Conservation (phyloP, 768 basidiomycete genomes). For the Trametes maxima region DNA sequence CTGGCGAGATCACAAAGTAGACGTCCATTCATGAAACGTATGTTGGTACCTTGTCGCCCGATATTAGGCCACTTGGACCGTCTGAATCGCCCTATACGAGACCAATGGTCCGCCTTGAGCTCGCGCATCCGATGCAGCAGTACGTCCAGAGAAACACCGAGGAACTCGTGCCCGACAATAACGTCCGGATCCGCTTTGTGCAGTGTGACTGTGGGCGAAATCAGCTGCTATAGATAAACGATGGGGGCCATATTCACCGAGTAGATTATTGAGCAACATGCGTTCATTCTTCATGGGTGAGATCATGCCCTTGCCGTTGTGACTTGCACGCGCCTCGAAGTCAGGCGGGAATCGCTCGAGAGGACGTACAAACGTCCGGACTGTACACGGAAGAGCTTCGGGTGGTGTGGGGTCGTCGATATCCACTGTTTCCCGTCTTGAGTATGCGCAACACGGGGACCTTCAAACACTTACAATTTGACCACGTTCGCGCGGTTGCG, state of each 20-base stretch:
- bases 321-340: conserved; percentile 72
- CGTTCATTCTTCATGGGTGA: conserved; percentile 80
- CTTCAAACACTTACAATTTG: conserved; percentile 51
- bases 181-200: conserved; percentile 92
- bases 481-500: conserved; percentile 83
- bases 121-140: conserved; percentile 90
- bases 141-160: conserved; percentile 87
- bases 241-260: conserved; percentile 50
- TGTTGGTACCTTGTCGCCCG: conserved; percentile 81
- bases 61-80: conserved; percentile 81
- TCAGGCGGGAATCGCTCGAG: conserved; percentile 83
- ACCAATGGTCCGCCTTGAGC: conserved; percentile 92
- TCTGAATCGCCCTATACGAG: conserved; percentile 87
- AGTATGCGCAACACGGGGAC: neutral
- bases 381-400: conserved; percentile 77
- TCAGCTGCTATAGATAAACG: conserved; percentile 6
- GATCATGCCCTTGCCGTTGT: conserved; percentile 68
- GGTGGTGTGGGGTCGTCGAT: conserved; percentile 93
- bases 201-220: conserved; percentile 55
- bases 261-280: conserved; percentile 78
- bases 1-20: conserved; percentile 91
- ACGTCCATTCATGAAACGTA: conserved; percentile 81
- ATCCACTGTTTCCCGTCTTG: conserved; percentile 51
- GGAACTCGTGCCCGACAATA: conserved; percentile 92
- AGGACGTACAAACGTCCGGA: conserved; percentile 89